Base-by-base conservation (phyloP, 2,329 filamentous ascomycete genomes). In the Cercospora sesami region DNA sequence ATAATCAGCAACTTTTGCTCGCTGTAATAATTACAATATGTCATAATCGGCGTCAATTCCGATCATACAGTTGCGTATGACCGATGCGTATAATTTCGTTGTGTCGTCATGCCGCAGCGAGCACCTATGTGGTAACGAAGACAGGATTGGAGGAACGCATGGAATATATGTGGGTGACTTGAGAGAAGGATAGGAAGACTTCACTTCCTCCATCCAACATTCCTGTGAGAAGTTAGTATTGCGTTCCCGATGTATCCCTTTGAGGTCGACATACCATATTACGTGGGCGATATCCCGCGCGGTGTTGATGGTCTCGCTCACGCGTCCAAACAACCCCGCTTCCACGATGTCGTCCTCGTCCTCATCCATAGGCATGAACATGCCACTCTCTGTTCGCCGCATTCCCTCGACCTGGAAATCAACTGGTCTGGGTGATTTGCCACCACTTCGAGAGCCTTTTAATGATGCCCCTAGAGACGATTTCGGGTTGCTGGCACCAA, bases 321-420 rank as follows among this genome's bases (percentile, higher is more conserved):
- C 89, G 74, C 90, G 89, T 69, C 91, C 91, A 76, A 96, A 86
- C 65, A 96, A 84, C 58, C 90, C 90, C 62, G 84, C 80, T 7
- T 81, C 80, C 66, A 78, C 75, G 3, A 82, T 79, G 51, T 84
- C 77, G 79, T 87, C 84, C 71, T 93, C 91, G 68, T 88, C 88
- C 16, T 75, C 70, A 73, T 93, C 91, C 73, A 90, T 91, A 7
- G 93, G 92, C 91, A 96, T 94, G 75, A 96, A 91, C 92, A 96
- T 96, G 73, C 93, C 93, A 45, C 92, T 95, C 61, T 89, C 84
- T 21, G 92, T 96, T 73, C 93, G 86, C 70, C 90, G 88, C 83
- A 96, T 89, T 63, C 86, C 83, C 51, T 87, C 86, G 57, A 88
- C 83, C 31, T 88, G 85, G 10, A 87, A 68, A 28, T 72, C 63